Evolutionary conservation across 148 eudicot species (phyloP).

Genomic region (Diospyros lotus): DNA sequence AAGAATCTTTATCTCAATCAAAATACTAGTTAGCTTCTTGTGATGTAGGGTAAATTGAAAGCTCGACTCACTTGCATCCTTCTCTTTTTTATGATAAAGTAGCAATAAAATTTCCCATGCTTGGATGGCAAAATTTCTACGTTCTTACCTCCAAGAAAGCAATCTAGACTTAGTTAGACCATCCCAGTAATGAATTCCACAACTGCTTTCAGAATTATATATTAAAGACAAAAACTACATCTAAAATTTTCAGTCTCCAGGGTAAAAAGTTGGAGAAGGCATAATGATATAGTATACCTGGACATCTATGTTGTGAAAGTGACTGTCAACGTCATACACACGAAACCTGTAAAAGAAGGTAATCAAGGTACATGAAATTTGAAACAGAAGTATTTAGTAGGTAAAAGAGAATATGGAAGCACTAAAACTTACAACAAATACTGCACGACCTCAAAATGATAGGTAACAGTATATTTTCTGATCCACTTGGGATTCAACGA

Average conservation of each 20-base stretch:
- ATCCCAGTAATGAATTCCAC: neutral
- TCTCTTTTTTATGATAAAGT: neutral
- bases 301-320: slow-evolving; percentile 64
- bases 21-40: too few relatives aligned
- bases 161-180: neutral
- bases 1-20: too few relatives aligned
- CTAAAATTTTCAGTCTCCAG: neutral
- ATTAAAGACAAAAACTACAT: neutral
- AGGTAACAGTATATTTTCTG: slow-evolving; percentile 51
- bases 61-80: neutral
- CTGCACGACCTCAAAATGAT: slow-evolving; percentile 91
- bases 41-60: too few relatives aligned
- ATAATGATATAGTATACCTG: slow-evolving; percentile 46
- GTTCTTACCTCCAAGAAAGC: slow-evolving; percentile 1
- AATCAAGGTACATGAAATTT: slow-evolving; percentile 17
- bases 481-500: slow-evolving; percentile 89
- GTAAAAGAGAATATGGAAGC: slow-evolving; percentile 10
- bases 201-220: neutral
- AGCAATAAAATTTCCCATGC: neutral
- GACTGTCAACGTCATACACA: slow-evolving; percentile 89
- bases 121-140: neutral
- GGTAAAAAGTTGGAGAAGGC: neutral
- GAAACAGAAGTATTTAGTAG: neutral
- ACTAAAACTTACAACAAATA: slow-evolving; percentile 67
- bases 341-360: slow-evolving; percentile 60